Conservation (phyloP, 495 filamentous ascomycete species). For the Penicillium nucicola region DNA sequence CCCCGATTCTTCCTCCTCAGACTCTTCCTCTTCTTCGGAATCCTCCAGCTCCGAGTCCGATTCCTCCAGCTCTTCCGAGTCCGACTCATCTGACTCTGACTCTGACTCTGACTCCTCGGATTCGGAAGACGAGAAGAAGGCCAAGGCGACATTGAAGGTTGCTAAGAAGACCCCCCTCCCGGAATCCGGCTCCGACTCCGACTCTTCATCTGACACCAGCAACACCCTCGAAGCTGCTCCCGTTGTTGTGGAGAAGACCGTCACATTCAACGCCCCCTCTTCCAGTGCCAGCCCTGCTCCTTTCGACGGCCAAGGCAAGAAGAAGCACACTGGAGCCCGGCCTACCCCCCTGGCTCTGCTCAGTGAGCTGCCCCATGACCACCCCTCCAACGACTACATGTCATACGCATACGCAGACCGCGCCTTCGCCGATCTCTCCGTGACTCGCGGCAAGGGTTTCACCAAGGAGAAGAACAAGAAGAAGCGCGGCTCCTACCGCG, state of each 20-base stretch:
- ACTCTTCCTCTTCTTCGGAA: slow-evolving; percentile 17
- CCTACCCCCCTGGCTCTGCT: slow-evolving; percentile 45
- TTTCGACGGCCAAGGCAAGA: slow-evolving; percentile 42
- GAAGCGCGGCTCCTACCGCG: slow-evolving; percentile 78
- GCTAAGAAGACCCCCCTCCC: slow-evolving; percentile 54
- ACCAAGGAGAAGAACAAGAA: slow-evolving; percentile 99
- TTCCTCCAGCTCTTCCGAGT: slow-evolving; percentile 27
- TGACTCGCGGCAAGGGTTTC: slow-evolving; percentile 94
- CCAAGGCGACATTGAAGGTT: slow-evolving; percentile 40
- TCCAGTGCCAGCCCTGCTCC: slow-evolving; percentile 44
- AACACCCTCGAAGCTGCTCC: slow-evolving; percentile 34
- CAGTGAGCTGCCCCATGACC: slow-evolving; percentile 43
- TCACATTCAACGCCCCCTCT: slow-evolving; percentile 31
- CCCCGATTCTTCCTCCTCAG: slow-evolving; percentile 25
- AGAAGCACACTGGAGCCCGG: slow-evolving; percentile 48
- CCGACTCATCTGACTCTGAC: slow-evolving; percentile 19
- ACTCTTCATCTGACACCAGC: slow-evolving; percentile 27
- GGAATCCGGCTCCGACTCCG: slow-evolving; percentile 28
- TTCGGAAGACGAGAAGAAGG: slow-evolving; percentile 33
- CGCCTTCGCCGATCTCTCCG: slow-evolving; percentile 79
- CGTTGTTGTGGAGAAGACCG: slow-evolving; percentile 21
- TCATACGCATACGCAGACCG: slow-evolving; percentile 84
- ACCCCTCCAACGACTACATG: slow-evolving; percentile 68
- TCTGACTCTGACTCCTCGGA: slow-evolving; percentile 30
- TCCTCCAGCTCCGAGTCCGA: slow-evolving; percentile 36